These are phyloP conservation scores for Botrytis porri DNA, from an alignment of 2,329 filamentous ascomycete genomes.

Conservation along the genomic window DNA sequence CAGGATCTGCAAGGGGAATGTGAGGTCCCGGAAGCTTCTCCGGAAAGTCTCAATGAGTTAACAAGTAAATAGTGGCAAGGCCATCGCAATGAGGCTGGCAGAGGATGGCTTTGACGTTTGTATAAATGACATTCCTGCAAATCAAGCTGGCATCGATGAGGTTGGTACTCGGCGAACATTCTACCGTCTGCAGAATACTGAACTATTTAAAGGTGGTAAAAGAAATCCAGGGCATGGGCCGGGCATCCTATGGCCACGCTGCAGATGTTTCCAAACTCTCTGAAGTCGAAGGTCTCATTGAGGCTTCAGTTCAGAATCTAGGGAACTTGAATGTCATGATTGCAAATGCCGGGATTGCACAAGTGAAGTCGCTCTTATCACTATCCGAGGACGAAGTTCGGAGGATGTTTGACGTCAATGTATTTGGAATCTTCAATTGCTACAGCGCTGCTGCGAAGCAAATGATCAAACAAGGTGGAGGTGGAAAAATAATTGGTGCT, in stretches of 20 bases:
- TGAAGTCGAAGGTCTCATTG: slow-evolving; percentile 35
- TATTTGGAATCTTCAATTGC: slow-evolving; percentile 63
- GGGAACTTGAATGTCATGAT: slow-evolving; percentile 36
- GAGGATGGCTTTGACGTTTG: slow-evolving; percentile 64
- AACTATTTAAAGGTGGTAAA: slow-evolving; percentile 40
- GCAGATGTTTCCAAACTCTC: slow-evolving; percentile 53
- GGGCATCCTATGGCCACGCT: slow-evolving; percentile 52
- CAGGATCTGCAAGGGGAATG: slow-evolving; percentile 43
- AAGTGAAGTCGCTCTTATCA: slow-evolving; percentile 34
- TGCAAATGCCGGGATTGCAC: slow-evolving; percentile 36
- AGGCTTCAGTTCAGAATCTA: slow-evolving; percentile 30
- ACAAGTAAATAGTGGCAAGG: slow-evolving; percentile 49
- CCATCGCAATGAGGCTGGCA: slow-evolving; percentile 61
- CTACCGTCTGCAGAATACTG: not conserved
- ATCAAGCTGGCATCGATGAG: slow-evolving; percentile 51
- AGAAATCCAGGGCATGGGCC: slow-evolving; percentile 51
- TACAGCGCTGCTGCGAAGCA: slow-evolving; percentile 61
- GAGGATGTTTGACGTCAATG: slow-evolving; percentile 61
- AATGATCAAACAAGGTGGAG: slow-evolving; percentile 58
- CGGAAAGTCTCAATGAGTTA: slow-evolving; percentile 11
- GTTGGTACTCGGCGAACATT: slow-evolving; percentile 31
- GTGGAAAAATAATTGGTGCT: slow-evolving; percentile 36
- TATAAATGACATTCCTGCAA: slow-evolving; percentile 58
- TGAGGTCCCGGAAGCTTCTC: slow-evolving; percentile 27
- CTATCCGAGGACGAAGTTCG: slow-evolving; percentile 37